Conservation (phyloP, 306 rosid species). For the Dryas octopetala region DNA sequence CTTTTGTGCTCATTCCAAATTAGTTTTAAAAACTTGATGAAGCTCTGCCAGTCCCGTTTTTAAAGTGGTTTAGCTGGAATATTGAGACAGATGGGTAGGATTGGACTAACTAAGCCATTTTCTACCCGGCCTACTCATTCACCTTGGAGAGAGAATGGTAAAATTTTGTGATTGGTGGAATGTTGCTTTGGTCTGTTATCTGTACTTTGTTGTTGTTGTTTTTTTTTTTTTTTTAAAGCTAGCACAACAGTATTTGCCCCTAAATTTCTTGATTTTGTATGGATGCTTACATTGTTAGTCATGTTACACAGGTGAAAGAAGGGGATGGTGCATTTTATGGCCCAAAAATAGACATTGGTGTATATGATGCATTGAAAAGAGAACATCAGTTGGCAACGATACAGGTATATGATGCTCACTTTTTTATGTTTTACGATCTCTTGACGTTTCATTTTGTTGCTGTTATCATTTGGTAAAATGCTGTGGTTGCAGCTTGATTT, state of each 20-base stretch:
- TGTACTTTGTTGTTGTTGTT: too few relatives aligned
- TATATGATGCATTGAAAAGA: too few relatives aligned
- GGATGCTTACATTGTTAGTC: constrained; percentile 42
- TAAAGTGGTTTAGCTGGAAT: constrained; percentile 9
- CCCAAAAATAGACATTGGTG: too few relatives aligned
- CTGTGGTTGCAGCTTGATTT: too few relatives aligned
- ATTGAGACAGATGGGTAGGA: too few relatives aligned
- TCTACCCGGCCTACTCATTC: not conserved
- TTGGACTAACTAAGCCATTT: not conserved
- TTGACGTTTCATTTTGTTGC: too few relatives aligned
- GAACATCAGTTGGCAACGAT: too few relatives aligned
- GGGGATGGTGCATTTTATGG: not conserved
- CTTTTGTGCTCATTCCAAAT: not conserved
- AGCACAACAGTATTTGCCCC: constrained; percentile 4
- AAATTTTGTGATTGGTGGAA: not conserved
- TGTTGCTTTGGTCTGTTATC: not conserved
- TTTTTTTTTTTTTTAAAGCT: not conserved
- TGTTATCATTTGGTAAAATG: too few relatives aligned
- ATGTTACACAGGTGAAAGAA: constrained; percentile 75
- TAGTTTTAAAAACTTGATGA: not conserved
- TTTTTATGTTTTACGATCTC: too few relatives aligned
- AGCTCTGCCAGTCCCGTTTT: constrained; percentile 2
- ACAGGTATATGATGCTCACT: too few relatives aligned
- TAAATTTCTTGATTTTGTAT: constrained; percentile 9
- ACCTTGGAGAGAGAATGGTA: not conserved